Conservation (phyloP, 345 rosid genomes). For the Murraya koenigii region DNA sequence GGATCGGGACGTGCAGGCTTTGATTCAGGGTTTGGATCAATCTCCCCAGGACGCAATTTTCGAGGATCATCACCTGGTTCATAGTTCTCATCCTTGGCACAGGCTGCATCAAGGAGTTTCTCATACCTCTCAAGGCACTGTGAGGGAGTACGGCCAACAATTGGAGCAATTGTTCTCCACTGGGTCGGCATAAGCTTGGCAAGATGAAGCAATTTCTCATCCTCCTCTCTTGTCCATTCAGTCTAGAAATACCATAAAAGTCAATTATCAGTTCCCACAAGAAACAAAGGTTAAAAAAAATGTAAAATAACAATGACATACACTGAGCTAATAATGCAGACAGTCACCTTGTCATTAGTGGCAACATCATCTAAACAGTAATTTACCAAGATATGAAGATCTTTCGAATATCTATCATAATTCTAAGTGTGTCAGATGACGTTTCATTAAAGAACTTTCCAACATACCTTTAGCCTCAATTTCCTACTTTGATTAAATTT, state of each 20-base stretch:
- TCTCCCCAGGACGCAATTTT: conserved; percentile 96
- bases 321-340: not conserved
- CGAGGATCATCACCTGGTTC: conserved; percentile 96
- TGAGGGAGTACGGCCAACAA: conserved; percentile 98
- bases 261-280: conserved; percentile 7
- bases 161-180: conserved; percentile 99
- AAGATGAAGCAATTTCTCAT: conserved; percentile 97
- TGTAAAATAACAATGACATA: not conserved
- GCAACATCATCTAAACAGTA: not conserved
- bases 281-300: not conserved
- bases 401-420: not conserved
- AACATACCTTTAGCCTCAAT: not conserved
- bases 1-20: conserved; percentile 99
- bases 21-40: conserved; percentile 95
- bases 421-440: not conserved
- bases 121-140: conserved; percentile 98
- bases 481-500: not conserved
- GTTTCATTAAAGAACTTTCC: not conserved
- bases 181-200: conserved; percentile 98
- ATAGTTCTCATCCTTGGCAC: conserved; percentile 93
- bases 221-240: conserved; percentile 99
- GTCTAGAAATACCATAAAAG: conserved; percentile 48
- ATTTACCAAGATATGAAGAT: not conserved
- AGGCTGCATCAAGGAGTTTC: conserved; percentile 96
- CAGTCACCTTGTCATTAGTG: not conserved